phyloP scores from a whole-genome alignment of 2,329 filamentous ascomycete species.

The Neonectria magnoliae region DNA sequence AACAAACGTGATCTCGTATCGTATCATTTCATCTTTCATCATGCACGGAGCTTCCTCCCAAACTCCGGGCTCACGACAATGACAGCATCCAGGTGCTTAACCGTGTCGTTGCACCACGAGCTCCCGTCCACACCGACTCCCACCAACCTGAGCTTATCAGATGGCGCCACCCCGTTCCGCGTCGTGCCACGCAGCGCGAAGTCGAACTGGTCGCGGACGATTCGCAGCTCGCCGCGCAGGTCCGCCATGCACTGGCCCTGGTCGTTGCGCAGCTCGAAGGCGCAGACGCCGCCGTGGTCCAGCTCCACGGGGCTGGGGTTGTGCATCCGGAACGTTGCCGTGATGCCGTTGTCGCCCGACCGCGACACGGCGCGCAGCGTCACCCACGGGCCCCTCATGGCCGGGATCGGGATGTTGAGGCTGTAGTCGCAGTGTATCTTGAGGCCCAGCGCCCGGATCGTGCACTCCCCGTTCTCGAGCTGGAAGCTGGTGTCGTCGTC shows the following conservation, averaged over 20 bases:
- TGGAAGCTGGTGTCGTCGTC: constrained; percentile 42
- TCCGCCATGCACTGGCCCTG: constrained; percentile 40
- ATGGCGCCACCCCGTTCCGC: constrained; percentile 22
- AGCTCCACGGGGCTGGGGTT: constrained; percentile 48
- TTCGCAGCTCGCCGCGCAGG: constrained; percentile 44
- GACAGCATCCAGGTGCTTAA: constrained; percentile 40
- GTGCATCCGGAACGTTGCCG: constrained; percentile 36
- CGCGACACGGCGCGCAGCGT: constrained; percentile 36
- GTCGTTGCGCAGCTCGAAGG: constrained; percentile 46
- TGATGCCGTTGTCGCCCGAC: constrained; percentile 27
- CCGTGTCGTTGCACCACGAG: constrained; percentile 45
- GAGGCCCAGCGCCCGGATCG: constrained; percentile 40
- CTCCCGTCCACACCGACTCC: constrained; percentile 38
- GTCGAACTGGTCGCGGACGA: constrained; percentile 42
- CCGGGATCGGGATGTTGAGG: constrained; percentile 43
- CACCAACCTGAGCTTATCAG: constrained; percentile 37
- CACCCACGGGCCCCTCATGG: constrained; percentile 41
- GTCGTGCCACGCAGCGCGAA: constrained; percentile 41
- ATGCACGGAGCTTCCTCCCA: constrained; percentile 16
- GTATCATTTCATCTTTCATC: constrained; percentile 6
- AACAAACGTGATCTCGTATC: constrained; percentile 5
- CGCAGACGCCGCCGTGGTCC: constrained; percentile 42
- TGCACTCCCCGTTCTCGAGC: constrained; percentile 44
- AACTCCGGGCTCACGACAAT: constrained; percentile 31
- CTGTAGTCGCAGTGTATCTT: constrained; percentile 38